phyloP scores from a whole-genome alignment of 176 grass and related monocot species.

The Pontederia paniculata region DNA sequence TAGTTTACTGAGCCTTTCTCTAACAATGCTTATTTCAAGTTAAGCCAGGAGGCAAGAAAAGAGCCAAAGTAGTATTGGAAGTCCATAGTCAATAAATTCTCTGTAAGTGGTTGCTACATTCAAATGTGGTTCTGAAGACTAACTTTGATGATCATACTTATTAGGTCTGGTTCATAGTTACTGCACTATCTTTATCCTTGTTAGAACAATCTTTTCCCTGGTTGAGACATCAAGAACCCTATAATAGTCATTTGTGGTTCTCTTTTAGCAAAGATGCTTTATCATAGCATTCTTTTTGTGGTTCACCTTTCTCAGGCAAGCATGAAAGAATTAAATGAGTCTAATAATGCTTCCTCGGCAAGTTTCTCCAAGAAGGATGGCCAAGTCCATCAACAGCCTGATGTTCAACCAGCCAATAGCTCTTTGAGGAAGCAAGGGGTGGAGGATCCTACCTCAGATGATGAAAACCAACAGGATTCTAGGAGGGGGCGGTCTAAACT shows the following conservation, averaged over 20 bases:
- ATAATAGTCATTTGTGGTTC: neutral
- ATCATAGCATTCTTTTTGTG: neutral
- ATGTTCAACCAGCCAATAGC: conserved; percentile 24
- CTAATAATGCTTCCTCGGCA: conserved; percentile 29
- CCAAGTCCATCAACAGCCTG: conserved; percentile 12
- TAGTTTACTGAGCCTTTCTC: no score
- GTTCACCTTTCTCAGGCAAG: conserved; percentile 15
- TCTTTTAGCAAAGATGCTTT: neutral
- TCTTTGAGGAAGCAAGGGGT: conserved; percentile 37
- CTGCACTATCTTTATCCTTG: no score
- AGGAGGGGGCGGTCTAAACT: conserved; percentile 88
- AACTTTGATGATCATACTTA: no score
- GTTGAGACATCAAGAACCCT: neutral
- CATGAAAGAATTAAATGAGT: conserved; percentile 27
- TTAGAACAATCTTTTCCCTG: no score
- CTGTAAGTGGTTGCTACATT: no score
- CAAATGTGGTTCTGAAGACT: no score
- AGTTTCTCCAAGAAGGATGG: conserved; percentile 35
- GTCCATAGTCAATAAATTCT: no score
- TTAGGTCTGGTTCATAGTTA: no score
- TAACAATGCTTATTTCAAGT: no score
- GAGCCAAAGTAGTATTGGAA: no score
- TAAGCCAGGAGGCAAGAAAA: no score
- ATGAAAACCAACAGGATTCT: conserved; percentile 68
- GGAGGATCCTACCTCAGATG: conserved; percentile 51